Conservation (phyloP, 192 early-diverging fungal genomes). For the Backusella mclennaniae region DNA sequence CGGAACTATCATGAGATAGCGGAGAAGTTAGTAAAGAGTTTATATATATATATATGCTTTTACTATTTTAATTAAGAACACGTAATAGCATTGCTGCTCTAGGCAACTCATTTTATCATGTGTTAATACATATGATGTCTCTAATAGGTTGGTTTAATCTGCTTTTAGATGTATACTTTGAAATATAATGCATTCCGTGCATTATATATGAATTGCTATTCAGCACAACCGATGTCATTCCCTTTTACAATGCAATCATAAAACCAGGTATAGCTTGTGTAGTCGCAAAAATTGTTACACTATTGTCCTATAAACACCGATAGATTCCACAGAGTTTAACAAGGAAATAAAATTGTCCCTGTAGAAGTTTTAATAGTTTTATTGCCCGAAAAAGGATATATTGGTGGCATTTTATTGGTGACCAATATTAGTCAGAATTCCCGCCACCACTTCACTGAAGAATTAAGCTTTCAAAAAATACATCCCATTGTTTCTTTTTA, state of each 20-base stretch:
- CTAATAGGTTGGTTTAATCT: not conserved
- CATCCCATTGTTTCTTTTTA: not conserved
- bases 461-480: not conserved
- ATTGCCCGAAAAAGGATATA: not conserved
- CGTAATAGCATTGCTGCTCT: too few relatives aligned
- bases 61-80: too few relatives aligned
- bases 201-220: not conserved
- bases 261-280: not conserved
- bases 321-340: not conserved
- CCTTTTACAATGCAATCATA: not conserved
- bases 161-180: not conserved
- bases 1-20: not conserved
- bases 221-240: not conserved
- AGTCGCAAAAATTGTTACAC: not conserved
- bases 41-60: too few relatives aligned
- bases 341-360: not conserved
- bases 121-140: not conserved
- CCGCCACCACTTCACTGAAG: not conserved
- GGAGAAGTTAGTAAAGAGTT: not conserved
- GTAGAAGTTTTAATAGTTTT: not conserved
- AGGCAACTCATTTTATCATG: not conserved
- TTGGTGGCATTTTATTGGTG: not conserved
- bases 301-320: not conserved
- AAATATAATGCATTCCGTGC: not conserved
- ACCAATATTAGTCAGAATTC: not conserved